Conservation (phyloP, 2,329 filamentous ascomycete species). For the Akanthomyces uredinophilus region DNA sequence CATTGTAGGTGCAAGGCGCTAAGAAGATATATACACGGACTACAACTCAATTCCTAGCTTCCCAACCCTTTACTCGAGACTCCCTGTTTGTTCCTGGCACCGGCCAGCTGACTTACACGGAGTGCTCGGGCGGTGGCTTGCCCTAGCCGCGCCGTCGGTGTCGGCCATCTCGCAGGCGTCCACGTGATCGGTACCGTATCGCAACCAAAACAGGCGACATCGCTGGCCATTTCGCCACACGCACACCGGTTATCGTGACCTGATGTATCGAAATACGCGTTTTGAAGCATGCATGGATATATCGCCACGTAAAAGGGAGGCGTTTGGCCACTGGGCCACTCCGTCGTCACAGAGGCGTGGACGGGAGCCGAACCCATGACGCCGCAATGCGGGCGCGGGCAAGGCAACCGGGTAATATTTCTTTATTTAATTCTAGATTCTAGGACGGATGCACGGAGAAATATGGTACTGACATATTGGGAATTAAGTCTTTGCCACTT, state of each 20-base stretch:
- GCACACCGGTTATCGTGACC: not conserved
- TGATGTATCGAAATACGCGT: no score
- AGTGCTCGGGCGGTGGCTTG: slow-evolving; percentile 2
- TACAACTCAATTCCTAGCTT: not conserved
- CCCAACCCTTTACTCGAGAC: not conserved
- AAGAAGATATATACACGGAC: slow-evolving; percentile 1
- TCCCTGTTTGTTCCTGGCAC: not conserved
- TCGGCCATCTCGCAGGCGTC: slow-evolving; percentile 7
- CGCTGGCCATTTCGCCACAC: not conserved
- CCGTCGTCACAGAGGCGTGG: no score
- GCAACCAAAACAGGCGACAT: not conserved
- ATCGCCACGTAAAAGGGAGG: no score
- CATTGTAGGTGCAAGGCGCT: not conserved
- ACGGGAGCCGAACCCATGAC: no score
- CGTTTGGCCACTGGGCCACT: no score
- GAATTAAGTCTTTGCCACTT: no score
- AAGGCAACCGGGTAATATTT: no score
- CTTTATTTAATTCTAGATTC: no score
- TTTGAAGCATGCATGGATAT: no score
- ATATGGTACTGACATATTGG: no score
- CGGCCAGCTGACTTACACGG: slow-evolving; percentile 14
- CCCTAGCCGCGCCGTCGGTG: slow-evolving; percentile 13
- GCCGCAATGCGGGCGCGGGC: no score
- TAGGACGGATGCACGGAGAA: no score
- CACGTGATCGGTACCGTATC: slow-evolving; percentile 12